A percentile compares a stretch with the other conserved stretches of the same genome.
Evolutionary conservation across 2,329 filamentous ascomycete species (phyloP).

Genomic region (Fusarium sambucinum): DNA sequence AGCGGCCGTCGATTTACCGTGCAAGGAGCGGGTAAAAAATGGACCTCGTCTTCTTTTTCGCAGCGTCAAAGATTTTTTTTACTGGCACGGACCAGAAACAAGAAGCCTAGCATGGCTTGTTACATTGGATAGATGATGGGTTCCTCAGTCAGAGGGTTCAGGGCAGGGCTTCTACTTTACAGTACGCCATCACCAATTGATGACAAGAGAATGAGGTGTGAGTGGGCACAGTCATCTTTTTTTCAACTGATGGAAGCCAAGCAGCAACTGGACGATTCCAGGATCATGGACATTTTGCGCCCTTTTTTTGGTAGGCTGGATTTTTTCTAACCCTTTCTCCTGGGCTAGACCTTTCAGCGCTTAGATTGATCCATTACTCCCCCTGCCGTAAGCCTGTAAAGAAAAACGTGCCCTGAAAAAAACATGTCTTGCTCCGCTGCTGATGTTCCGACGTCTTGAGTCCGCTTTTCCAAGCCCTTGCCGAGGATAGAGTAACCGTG

Average conservation of each 20-base stretch:
- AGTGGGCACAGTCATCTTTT: slow-evolving; percentile 23
- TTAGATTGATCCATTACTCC: slow-evolving; percentile 43
- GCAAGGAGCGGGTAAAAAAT: slow-evolving; percentile 48
- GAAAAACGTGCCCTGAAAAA: slow-evolving; percentile 14
- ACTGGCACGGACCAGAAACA: slow-evolving; percentile 34
- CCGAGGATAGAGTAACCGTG: slow-evolving; percentile 26
- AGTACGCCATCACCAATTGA: slow-evolving; percentile 25
- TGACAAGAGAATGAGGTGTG: slow-evolving; percentile 27
- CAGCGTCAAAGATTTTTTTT: slow-evolving; percentile 44
- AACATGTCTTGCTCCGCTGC: slow-evolving; percentile 28
- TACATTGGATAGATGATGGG: slow-evolving; percentile 15
- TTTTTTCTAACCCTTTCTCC: slow-evolving; percentile 14
- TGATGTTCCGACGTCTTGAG: slow-evolving; percentile 28
- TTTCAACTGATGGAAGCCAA: slow-evolving; percentile 17
- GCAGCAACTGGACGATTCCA: slow-evolving; percentile 9
- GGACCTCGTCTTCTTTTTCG: slow-evolving; percentile 22
- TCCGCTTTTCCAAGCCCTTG: slow-evolving; percentile 32
- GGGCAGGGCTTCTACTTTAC: slow-evolving; percentile 33
- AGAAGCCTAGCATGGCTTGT: slow-evolving; percentile 29
- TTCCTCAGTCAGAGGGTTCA: slow-evolving; percentile 28
- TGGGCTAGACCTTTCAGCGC: slow-evolving; percentile 27
- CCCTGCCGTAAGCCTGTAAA: background rate
- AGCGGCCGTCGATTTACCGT: slow-evolving; percentile 35
- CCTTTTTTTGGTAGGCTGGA: slow-evolving; percentile 22
- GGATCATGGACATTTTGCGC: slow-evolving; percentile 24